A percentile compares a stretch with the other conserved stretches of the same genome.
Conservation (phyloP, 306 rosid genomes). For the barrel medic (Medicago truncatula) region MtrunA17r5.0-ANR NC_053048.1:35780001-35780500, state of each 20-base stretch:
- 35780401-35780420: not conserved
- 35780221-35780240: not conserved
- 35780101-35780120: not conserved
- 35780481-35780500: not conserved
- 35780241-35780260: not conserved
- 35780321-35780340: not conserved
- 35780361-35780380: not conserved
- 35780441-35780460: not conserved
- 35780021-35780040: no score
- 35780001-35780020: no score
- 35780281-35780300: slow-evolving; percentile 8
- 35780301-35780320: not conserved
- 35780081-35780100: not conserved
- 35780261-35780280: not conserved
- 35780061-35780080: no score
- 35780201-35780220: no score
- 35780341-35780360: not conserved
- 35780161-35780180: no score
- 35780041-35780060: no score
- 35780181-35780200: not conserved
- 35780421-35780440: not conserved
- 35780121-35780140: no score
- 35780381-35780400: not conserved
- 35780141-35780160: no score
- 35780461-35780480: not conserved